Conservation (phyloP, 1,284 basidiomycete genomes). For the Cryptococcus wingfieldii region DNA sequence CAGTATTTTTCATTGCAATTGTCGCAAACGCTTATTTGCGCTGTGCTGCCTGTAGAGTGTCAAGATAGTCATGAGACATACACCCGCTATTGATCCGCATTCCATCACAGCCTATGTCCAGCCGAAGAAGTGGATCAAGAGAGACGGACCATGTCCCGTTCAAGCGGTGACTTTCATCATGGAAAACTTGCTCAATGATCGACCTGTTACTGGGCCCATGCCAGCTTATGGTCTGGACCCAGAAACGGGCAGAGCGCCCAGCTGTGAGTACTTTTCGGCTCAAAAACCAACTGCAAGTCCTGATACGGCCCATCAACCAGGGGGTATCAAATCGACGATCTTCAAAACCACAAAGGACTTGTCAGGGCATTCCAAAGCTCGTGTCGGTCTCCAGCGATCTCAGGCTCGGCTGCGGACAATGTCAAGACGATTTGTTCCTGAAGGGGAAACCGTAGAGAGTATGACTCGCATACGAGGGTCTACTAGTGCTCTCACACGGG, state of each 20-base stretch:
- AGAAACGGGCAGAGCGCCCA: constrained; percentile 15
- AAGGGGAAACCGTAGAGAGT: constrained; percentile 36
- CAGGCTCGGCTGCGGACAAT: constrained; percentile 23
- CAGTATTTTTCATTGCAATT: constrained; percentile 54
- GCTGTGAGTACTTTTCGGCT: constrained; percentile 24
- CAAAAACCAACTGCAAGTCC: background rate
- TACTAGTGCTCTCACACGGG: no score
- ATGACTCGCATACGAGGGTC: constrained; percentile 17
- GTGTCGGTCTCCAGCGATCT: constrained; percentile 11
- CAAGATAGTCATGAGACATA: constrained; percentile 52
- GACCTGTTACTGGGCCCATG: constrained; percentile 23
- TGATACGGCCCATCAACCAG: constrained; percentile 15
- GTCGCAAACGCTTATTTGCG: background rate
- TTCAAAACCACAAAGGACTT: constrained; percentile 14
- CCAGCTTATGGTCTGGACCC: constrained; percentile 26
- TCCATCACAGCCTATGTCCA: constrained; percentile 63
- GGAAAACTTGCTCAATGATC: constrained; percentile 45
- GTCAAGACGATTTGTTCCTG: constrained; percentile 34
- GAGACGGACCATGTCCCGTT: constrained; percentile 41
- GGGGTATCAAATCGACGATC: constrained; percentile 40
- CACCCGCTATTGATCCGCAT: constrained; percentile 55
- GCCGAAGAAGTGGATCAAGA: constrained; percentile 55
- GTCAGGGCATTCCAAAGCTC: constrained; percentile 14
- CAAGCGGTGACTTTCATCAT: constrained; percentile 51
- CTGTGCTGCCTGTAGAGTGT: constrained; percentile 8